These are phyloP conservation scores for Xenoacremonium recifei DNA, from an alignment of 2,329 filamentous ascomycete species.

Conservation along the genomic window DNA sequence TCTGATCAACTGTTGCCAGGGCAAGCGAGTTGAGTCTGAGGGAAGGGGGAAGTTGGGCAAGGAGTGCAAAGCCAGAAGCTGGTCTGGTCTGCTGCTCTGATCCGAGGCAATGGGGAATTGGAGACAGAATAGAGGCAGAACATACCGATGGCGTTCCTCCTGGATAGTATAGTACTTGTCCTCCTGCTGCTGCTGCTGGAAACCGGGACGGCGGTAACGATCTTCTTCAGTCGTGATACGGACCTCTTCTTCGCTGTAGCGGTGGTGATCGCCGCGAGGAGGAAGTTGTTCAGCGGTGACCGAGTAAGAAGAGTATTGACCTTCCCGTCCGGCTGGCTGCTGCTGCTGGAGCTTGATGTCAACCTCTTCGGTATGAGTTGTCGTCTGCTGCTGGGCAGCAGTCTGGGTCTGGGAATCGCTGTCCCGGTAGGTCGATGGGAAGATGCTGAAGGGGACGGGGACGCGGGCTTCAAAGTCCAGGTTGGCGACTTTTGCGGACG, in stretches of 20 bases:
- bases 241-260: slow-evolving; percentile 80
- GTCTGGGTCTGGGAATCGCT: slow-evolving; percentile 51
- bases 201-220: slow-evolving; percentile 69
- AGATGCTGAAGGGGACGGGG: slow-evolving; percentile 99
- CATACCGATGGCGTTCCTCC: slow-evolving; percentile 57
- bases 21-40: background rate
- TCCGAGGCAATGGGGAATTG: background rate
- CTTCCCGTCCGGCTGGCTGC: slow-evolving; percentile 92
- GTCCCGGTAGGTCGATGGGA: slow-evolving; percentile 93
- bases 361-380: slow-evolving; percentile 85
- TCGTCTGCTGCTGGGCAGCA: slow-evolving; percentile 45
- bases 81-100: no score
- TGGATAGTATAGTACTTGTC: slow-evolving; percentile 32
- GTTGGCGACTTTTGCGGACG: slow-evolving; percentile 80
- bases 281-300: slow-evolving; percentile 60
- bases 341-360: slow-evolving; percentile 66
- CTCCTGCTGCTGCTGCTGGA: slow-evolving; percentile 47
- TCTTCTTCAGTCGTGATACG: slow-evolving; percentile 76
- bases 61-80: no score
- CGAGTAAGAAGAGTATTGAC: slow-evolving; percentile 77
- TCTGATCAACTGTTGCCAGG: background rate
- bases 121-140: slow-evolving; percentile 14
- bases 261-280: slow-evolving; percentile 61
- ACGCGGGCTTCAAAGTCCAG: slow-evolving; percentile 99
- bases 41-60: background rate